These are phyloP conservation scores for Penicillium brasilianum DNA, from an alignment of 2,329 filamentous ascomycete genomes.

Conservation along the genomic window DNA sequence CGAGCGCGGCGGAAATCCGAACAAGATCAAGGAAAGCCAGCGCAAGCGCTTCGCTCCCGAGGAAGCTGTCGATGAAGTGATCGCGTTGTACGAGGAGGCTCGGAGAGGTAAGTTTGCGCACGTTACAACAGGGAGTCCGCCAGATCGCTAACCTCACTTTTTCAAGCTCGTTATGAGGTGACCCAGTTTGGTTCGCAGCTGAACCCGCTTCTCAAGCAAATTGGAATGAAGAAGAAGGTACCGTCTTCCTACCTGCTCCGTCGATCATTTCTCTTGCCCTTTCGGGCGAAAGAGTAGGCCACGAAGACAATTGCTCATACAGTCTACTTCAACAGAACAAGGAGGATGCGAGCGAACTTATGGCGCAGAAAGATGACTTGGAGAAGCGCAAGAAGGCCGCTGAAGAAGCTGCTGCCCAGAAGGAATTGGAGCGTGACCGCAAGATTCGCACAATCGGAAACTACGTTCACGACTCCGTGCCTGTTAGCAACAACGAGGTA, in stretches of 20 bases:
- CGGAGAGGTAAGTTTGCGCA: slow-evolving; percentile 64
- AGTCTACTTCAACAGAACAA: slow-evolving; percentile 65
- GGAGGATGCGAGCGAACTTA: slow-evolving; percentile 80
- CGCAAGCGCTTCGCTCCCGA: slow-evolving; percentile 78
- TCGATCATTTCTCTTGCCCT: background rate
- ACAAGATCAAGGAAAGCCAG: slow-evolving; percentile 91
- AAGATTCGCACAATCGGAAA: slow-evolving; percentile 89
- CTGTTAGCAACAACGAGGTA: slow-evolving; percentile 80
- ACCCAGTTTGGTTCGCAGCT: slow-evolving; percentile 83
- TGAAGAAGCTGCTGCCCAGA: slow-evolving; percentile 74
- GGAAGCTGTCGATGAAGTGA: slow-evolving; percentile 88
- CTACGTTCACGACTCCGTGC: slow-evolving; percentile 87
- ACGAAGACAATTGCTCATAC: slow-evolving; percentile 13
- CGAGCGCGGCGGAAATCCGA: slow-evolving; percentile 88
- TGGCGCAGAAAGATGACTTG: slow-evolving; percentile 76
- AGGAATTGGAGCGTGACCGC: slow-evolving; percentile 72
- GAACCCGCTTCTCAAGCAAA: slow-evolving; percentile 87
- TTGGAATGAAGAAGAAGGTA: slow-evolving; percentile 89
- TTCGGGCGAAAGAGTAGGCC: background rate
- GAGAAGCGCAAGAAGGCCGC: slow-evolving; percentile 82
- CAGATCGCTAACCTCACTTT: background rate
- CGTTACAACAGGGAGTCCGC: background rate
- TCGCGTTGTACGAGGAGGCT: slow-evolving; percentile 83
- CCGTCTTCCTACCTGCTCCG: background rate
- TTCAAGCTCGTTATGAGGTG: slow-evolving; percentile 71